Base-by-base conservation (phyloP, 371 early-diverging fungal genomes). In the Rhizomucor pusillus region DNA sequence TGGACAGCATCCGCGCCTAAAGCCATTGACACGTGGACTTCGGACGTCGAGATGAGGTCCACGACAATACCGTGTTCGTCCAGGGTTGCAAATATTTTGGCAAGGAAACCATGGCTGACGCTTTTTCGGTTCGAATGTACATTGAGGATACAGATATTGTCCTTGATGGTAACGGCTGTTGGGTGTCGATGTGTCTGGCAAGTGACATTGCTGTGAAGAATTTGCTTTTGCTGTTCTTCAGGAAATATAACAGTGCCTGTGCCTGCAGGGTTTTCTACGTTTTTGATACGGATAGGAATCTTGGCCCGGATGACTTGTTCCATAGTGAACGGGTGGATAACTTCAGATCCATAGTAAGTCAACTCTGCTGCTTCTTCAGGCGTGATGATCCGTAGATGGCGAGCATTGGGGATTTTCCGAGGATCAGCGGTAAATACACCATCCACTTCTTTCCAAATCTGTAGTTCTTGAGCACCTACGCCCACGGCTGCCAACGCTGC, bases 391-490 rank as follows among this genome's bases (percentile, higher is more conserved):
- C 88, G 79, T 36, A 99, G 79, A 35, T 95, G 75, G 10, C 90
- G 79, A n/a, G 99, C 99, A 3, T 71, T 71, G 22, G 84, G 79
- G 12, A 93, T 94, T 62, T 96, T 96, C 34, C 95, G 88, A n/a
- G 99, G 99, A 66, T 99, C 99, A 0, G 98, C 98, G 0, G 97
- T 97, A 64, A 95, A 99, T 43, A 99, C 95, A 34, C 99, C 99
- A 64, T 98, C 98, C 1, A 99, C 99, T 66, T 99, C 98, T 69
- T 99, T 99, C 98, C 98, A 98, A 14, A 99, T 92, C 66, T 98
- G 98, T 43, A 98, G 79, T 67, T 99, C 98, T 52, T 85, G 72
- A 1, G 91, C 88, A 25, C 74, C 67, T 10, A 94, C 55, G 0
- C 92, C 98, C 9, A 95, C 98, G 0, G 99, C 95, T 20, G 91